Evolutionary conservation across 805 yeast species (phyloP).

Genomic region (Blastobotrys attinorum): DNA sequence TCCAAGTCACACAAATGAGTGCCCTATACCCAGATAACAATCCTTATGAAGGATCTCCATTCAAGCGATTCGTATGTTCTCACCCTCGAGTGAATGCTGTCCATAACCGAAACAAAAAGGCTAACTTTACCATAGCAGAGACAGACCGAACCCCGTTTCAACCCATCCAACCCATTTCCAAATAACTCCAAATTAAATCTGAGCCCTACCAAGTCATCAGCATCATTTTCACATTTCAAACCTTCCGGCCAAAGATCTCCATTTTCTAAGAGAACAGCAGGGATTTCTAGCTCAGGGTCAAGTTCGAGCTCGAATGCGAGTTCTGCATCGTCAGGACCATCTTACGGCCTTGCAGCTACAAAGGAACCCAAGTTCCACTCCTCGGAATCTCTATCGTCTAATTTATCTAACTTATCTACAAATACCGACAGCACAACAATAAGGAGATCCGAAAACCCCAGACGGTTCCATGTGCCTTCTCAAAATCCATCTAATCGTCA

Average conservation of each 20-base stretch:
- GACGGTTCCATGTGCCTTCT: no score
- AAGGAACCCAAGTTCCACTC: neutral
- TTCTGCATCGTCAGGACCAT: neutral
- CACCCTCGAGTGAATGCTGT: neutral
- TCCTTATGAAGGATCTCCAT: conserved; percentile 4
- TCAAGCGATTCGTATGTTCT: conserved; percentile 4
- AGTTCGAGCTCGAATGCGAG: neutral
- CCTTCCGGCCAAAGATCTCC: neutral
- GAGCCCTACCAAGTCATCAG: conserved; percentile 2
- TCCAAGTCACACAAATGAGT: neutral
- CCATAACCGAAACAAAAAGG: neutral
- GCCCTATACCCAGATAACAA: conserved; percentile 2
- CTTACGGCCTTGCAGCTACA: neutral
- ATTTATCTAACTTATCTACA: neutral
- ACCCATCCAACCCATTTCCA: neutral
- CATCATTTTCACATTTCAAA: neutral
- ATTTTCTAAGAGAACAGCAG: neutral
- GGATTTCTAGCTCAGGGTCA: neutral
- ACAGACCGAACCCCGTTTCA: neutral
- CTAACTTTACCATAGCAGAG: neutral
- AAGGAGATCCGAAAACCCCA: no score
- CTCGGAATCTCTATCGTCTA: conserved; percentile 1
- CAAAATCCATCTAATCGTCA: no score
- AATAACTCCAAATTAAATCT: neutral
- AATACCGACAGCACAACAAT: neutral